Evolutionary conservation across 192 early-diverging fungal genomes (phyloP), one percentile per base, ranked within the genome.

Genomic region (Rhizophagus prolifer): DNA sequence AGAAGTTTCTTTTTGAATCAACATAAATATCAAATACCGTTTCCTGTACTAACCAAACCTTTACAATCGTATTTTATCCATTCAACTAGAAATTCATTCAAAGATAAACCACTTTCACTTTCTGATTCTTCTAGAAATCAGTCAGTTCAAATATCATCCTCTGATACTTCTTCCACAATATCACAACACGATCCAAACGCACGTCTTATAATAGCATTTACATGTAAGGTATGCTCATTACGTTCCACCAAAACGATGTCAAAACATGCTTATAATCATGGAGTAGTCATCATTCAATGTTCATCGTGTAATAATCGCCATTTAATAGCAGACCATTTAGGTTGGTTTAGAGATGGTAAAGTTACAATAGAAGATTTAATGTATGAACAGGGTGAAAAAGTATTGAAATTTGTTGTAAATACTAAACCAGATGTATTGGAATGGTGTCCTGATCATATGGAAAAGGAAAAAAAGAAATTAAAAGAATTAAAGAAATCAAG

Each of bases 241-340:
- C 92, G 95, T 4, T 89, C 90, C 41, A 88, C 94, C 80, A 95
- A 98, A 80, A 87, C 90, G 66, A 98, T 99, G 92, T 95, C 96
- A 36, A 95, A 95, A 80, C 86, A 90, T 46, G 91, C 97, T 1
- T 99, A 98, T 80, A 78, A 89, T 28, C 90, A 91, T 8, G 98
- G 98, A 19, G 96, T 99, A 5, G 95, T 99, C 14, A 87, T 99
- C 70, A 96, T 98, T 67, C 89, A 91, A 79, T 99, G 97, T 80
- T 92, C 95, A 41, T 86, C 86, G 14, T 99, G 98, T 86, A 87
- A 92, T 79, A 95, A 94, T 78, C 84, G 90, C 16, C 98, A 99
- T 80, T 79, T 99, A 70, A 98, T 99, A 83, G 98, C 98, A 1
- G 98, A 99, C 79, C 93, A 99, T 86, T 81, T 97, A 64, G 97